phyloP scores from a whole-genome alignment of 306 rosid species.

The Gleditsia sinensis region DNA sequence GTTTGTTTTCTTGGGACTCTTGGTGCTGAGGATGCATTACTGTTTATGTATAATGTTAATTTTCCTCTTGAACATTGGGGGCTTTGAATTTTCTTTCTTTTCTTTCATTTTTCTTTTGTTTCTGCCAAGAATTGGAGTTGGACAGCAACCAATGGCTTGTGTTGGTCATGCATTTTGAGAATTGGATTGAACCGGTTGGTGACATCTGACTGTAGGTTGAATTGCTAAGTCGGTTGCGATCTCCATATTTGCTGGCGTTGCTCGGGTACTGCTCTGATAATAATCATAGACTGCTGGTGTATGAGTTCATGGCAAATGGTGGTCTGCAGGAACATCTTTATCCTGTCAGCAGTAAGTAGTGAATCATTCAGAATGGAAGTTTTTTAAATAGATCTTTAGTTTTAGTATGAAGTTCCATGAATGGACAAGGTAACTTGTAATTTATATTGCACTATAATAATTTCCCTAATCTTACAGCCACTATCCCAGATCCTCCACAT shows the following conservation, averaged over 20 bases:
- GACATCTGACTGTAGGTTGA: conserved; percentile 68
- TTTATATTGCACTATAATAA: not conserved
- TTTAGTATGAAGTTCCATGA: conserved; percentile 9
- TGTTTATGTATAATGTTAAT: conserved; percentile 7
- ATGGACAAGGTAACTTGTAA: conserved; percentile 3
- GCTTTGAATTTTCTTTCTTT: not conserved
- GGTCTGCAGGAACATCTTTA: conserved; percentile 97
- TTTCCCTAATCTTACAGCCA: not conserved
- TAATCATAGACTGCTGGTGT: conserved; percentile 83
- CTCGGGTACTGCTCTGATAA: conserved; percentile 85
- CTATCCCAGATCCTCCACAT: not conserved
- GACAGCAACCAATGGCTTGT: not conserved
- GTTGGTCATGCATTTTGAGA: conserved; percentile 12
- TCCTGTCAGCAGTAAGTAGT: conserved; percentile 70
- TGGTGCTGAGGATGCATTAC: not conserved
- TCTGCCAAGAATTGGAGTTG: not conserved
- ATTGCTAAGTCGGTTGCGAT: conserved; percentile 77
- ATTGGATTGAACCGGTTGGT: conserved; percentile 20
- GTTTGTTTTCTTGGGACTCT: not conserved
- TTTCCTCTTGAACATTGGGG: not conserved
- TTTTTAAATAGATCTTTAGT: not conserved
- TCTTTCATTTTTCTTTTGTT: too few relatives aligned
- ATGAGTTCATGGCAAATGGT: conserved; percentile 92
- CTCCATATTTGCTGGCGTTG: conserved; percentile 91
- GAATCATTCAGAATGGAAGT: not conserved